Evolutionary conservation across 768 basidiomycete genomes (phyloP).

Genomic region (Leucocoprinus sp.): DNA sequence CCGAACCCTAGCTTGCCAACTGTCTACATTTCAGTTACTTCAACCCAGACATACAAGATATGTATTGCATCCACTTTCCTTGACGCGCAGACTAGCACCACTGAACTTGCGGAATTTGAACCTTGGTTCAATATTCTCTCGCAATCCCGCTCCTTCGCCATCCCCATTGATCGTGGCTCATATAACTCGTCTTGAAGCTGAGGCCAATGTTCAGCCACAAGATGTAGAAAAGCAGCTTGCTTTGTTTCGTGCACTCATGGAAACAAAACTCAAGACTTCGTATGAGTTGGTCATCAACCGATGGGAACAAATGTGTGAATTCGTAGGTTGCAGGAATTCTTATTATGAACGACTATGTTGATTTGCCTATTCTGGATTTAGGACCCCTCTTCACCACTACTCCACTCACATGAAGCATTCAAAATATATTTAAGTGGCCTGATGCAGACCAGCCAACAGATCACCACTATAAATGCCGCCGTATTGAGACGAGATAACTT

Average conservation of each 20-base stretch:
- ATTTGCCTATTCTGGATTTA: constrained; percentile 21
- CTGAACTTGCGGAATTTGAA: constrained; percentile 25
- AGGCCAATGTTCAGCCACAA: constrained; percentile 65
- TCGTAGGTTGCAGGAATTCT: constrained; percentile 40
- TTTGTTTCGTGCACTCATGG: constrained; percentile 57
- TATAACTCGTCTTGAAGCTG: constrained; percentile 68
- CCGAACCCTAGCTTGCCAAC: constrained; percentile 13
- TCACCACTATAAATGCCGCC: constrained; percentile 53
- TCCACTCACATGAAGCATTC: constrained; percentile 67
- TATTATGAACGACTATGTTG: background rate
- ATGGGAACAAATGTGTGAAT: constrained; percentile 82
- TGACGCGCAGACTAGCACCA: constrained; percentile 15
- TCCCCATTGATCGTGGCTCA: constrained; percentile 60
- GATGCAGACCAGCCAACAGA: constrained; percentile 45
- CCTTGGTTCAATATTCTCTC: constrained; percentile 38
- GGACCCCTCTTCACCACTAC: constrained; percentile 62
- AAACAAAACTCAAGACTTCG: constrained; percentile 57
- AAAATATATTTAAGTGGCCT: constrained; percentile 68
- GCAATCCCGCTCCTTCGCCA: constrained; percentile 37
- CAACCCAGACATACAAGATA: background rate
- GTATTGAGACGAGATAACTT: constrained; percentile 64
- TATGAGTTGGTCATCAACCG: constrained; percentile 67
- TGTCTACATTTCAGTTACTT: constrained; percentile 5
- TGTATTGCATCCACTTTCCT: constrained; percentile 11
- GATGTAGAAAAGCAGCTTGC: constrained; percentile 64